phyloP scores from a whole-genome alignment of 345 rosid genomes.

The Anastatica hierochuntica region DNA sequence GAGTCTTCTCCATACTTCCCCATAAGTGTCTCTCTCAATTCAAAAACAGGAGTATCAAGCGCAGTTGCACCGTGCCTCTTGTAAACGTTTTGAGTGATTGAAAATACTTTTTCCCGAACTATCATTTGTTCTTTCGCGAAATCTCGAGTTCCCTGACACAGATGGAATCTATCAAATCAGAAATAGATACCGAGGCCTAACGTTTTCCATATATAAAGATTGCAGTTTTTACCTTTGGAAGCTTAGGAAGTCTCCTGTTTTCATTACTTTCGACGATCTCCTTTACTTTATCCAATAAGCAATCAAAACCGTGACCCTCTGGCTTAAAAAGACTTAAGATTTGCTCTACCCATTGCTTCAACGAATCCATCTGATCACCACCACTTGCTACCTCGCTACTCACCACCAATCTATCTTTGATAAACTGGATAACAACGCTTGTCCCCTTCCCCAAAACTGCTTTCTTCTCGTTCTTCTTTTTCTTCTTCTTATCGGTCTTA shows the following conservation, averaged over 20 bases:
- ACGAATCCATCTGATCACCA: slow-evolving; percentile 19
- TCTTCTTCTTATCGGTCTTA: slow-evolving; percentile 42
- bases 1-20: slow-evolving; percentile 97
- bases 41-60: slow-evolving; percentile 93
- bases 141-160: slow-evolving; percentile 75
- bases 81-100: slow-evolving; percentile 63
- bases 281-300: slow-evolving; percentile 42
- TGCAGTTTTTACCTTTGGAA: slow-evolving; percentile 52
- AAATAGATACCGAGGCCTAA: background rate
- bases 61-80: slow-evolving; percentile 88
- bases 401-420: slow-evolving; percentile 28
- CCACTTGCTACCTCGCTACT: slow-evolving; percentile 20
- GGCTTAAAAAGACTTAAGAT: slow-evolving; percentile 38
- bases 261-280: slow-evolving; percentile 85
- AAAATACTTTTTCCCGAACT: slow-evolving; percentile 68
- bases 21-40: slow-evolving; percentile 83
- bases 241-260: slow-evolving; percentile 86
- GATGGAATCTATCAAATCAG: slow-evolving; percentile 8
- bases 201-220: background rate
- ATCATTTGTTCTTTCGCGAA: slow-evolving; percentile 86
- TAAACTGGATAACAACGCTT: slow-evolving; percentile 37
- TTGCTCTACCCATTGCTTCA: slow-evolving; percentile 40
- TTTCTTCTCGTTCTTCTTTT: slow-evolving; percentile 62
- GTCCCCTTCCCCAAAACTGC: slow-evolving; percentile 62
- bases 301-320: slow-evolving; percentile 38